phyloP scores from a whole-genome alignment of 495 filamentous ascomycete species.

The Penicillium atrosanguineum region DNA sequence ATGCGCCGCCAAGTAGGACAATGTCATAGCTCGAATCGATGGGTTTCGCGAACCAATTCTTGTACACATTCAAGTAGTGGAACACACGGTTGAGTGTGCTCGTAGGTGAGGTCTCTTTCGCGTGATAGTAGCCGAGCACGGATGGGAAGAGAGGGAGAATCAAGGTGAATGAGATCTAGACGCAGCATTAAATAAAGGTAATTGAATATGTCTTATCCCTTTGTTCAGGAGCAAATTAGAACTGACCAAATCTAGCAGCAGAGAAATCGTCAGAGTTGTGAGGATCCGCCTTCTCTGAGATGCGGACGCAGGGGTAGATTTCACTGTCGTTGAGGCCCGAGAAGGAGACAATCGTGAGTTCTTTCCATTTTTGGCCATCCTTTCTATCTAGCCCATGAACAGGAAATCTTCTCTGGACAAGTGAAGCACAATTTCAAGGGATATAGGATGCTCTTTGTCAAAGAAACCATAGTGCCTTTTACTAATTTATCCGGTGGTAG shows the following conservation, averaged over 20 bases:
- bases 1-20: slow-evolving; percentile 84
- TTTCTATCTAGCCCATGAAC: no score
- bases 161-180: slow-evolving; percentile 79
- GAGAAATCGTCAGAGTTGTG: slow-evolving; percentile 65
- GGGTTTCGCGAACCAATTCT: slow-evolving; percentile 79
- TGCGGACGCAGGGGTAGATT: slow-evolving; percentile 4
- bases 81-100: slow-evolving; percentile 72
- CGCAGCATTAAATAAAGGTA: slow-evolving; percentile 14
- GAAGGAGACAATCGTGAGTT: no score
- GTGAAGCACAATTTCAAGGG: no score
- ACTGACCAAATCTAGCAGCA: slow-evolving; percentile 44
- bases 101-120: slow-evolving; percentile 47
- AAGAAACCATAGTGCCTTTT: no score
- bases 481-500: no score
- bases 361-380: no score
- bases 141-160: slow-evolving; percentile 92
- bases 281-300: slow-evolving; percentile 69
- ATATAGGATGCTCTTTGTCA: no score
- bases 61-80: slow-evolving; percentile 81
- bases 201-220: background rate
- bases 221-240: slow-evolving; percentile 31
- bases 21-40: slow-evolving; percentile 95
- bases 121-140: slow-evolving; percentile 88
- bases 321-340: background rate
- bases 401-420: no score